Evolutionary conservation across 495 filamentous ascomycete genomes (phyloP).

Genomic region (Neurospora africana): DNA sequence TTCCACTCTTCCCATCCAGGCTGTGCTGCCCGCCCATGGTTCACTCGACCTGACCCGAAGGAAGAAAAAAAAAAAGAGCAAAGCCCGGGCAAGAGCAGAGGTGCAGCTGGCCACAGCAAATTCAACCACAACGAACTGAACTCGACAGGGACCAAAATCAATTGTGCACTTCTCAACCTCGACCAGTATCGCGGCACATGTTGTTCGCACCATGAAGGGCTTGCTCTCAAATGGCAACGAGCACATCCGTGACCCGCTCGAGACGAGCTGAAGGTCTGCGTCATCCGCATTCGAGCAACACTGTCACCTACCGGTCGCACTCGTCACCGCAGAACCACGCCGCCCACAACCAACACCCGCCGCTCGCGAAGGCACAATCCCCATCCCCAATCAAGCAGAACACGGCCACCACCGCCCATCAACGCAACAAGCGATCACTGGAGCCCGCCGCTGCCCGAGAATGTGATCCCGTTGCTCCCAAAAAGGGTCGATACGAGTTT

Average conservation of each 20-base stretch:
- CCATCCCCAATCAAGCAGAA: slow-evolving; percentile 1
- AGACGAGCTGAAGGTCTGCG: slow-evolving; percentile 24
- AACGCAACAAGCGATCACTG: slow-evolving; percentile 17
- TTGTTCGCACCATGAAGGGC: slow-evolving; percentile 12
- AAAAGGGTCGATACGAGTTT: slow-evolving; percentile 18
- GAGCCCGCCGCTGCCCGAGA: slow-evolving; percentile 8
- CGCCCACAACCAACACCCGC: slow-evolving; percentile 8
- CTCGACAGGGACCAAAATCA: background rate
- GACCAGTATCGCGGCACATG: background rate
- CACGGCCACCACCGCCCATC: background rate
- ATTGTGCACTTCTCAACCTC: background rate
- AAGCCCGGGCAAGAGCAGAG: background rate
- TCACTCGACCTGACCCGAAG: background rate
- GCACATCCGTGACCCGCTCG: slow-evolving; percentile 25
- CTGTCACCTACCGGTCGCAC: background rate
- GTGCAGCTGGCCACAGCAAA: background rate
- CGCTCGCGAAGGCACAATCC: slow-evolving; percentile 7
- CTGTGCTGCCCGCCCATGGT: background rate
- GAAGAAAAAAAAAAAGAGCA: background rate
- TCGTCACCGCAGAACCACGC: slow-evolving; percentile 4
- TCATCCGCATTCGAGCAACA: slow-evolving; percentile 11
- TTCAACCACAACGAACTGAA: background rate
- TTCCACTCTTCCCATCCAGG: background rate
- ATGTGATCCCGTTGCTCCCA: slow-evolving; percentile 8
- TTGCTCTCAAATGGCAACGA: slow-evolving; percentile 21